Evolutionary conservation across 305 asterid genomes (phyloP), one percentile per base, ranked within the genome.

Genomic region (Caryopteris hybrid): DNA sequence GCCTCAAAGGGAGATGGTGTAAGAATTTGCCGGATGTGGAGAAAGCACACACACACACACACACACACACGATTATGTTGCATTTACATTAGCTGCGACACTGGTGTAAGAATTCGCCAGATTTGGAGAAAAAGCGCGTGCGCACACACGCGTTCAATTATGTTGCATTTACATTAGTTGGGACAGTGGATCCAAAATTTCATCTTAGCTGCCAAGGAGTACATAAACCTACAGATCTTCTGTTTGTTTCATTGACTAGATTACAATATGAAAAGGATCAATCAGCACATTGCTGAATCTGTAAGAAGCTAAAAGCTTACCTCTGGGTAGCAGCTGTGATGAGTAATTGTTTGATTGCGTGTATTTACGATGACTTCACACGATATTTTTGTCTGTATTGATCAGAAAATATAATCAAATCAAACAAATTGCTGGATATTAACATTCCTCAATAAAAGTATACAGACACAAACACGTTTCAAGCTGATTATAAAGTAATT

Each of bases 261-360:
- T 18, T 38, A 27, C 62, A 41, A 46, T 29, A 27, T 47, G 39
- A 48, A 62, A 1, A 29, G 18, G 23, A 64, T 61, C 39, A 65
- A 27, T 68, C 54, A 47, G 42, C 38, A 38, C 3, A 11, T 7
- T 33, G 23, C 63, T 48, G 58, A 57, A 59, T 54, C 14, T 18
- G 16, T 42, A 55, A 57, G 39, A 61, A n/a, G 42, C 42, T 29
- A 29, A 33, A 71, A 36, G 20, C 62, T 76, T 76, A 89, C 98
- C 93, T 81, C 75, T 18, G 92, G 95, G 72, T 83, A 81, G 79
- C 98, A 91, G 34, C 73, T 87, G 64, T 84, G 95, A 52, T 52
- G 91, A 61, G 76, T 57, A 21, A 91, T 80, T 33, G 90, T 84
- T 75, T 84, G 80, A 56, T 81, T 84, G 77, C 48, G 79, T 1